Evolutionary conservation across 371 early-diverging fungal species (phyloP).

Genomic region (Mucor indicus): DNA sequence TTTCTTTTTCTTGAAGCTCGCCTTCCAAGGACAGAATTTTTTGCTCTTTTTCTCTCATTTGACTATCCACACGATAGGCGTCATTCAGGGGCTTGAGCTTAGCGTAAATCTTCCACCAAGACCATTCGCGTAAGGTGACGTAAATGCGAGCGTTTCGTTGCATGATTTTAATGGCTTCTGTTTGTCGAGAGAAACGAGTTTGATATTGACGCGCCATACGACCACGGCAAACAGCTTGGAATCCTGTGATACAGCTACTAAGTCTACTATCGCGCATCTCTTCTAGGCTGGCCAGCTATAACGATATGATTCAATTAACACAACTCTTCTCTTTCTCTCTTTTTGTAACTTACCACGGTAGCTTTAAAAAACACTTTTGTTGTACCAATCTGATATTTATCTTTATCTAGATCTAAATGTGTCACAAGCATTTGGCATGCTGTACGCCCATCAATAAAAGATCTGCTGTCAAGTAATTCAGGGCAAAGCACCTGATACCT

Average conservation of each 20-base stretch:
- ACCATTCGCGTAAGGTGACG: conserved; percentile 86
- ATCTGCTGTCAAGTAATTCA: conserved; percentile 44
- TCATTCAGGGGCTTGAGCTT: conserved; percentile 96
- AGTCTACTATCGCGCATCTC: conserved; percentile 89
- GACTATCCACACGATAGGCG: conserved; percentile 73
- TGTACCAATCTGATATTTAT: conserved; percentile 90
- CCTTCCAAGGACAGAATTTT: conserved; percentile 48
- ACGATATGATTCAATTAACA: no score
- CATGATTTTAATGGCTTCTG: conserved; percentile 73
- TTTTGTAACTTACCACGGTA: conserved; percentile 73
- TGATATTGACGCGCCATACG: conserved; percentile 74
- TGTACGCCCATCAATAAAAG: conserved; percentile 87
- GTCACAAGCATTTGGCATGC: conserved; percentile 80
- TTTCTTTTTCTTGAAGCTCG: conserved; percentile 43
- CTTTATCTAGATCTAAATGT: conserved; percentile 69
- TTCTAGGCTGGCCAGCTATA: conserved; percentile 88
- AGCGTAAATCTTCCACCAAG: conserved; percentile 96
- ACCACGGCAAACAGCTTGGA: conserved; percentile 90
- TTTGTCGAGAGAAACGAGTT: conserved; percentile 73
- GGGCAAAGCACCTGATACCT: conserved; percentile 94
- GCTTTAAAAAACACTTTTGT: conserved; percentile 99
- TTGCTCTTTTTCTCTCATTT: conserved; percentile 59
- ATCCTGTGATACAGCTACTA: conserved; percentile 72
- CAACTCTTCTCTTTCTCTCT: background rate
- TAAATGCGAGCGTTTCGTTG: conserved; percentile 59